phyloP scores from a whole-genome alignment of 306 rosid species.

The Lagenaria siceraria region DNA sequence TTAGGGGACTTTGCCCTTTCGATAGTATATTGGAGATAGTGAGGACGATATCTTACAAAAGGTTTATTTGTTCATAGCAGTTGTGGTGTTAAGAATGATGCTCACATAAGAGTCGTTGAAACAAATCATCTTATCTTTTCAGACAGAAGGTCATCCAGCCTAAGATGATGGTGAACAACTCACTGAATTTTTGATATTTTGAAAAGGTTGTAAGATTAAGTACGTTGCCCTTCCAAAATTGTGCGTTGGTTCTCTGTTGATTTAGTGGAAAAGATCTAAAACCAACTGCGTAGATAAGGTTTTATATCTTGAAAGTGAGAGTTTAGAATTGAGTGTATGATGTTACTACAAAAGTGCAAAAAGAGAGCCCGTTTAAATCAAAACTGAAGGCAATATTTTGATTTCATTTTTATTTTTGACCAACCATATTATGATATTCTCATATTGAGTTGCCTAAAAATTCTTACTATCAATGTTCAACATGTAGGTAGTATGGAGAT shows the following conservation, averaged over 20 bases:
- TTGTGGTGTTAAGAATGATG: neutral
- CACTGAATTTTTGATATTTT: neutral
- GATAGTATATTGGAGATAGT: too few species aligned
- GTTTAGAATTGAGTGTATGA: neutral
- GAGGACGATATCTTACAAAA: too few species aligned
- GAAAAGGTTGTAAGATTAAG: neutral
- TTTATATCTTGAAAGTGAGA: neutral
- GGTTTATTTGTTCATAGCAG: too few species aligned
- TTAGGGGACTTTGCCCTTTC: too few species aligned
- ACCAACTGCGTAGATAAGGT: neutral
- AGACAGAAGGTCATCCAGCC: neutral
- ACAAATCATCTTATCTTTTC: neutral
- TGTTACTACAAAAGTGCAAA: neutral
- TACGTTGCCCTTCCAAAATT: neutral
- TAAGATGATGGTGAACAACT: neutral
- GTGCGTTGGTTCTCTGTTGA: neutral
- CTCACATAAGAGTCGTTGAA: neutral
- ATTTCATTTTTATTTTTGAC: neutral
- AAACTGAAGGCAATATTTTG: neutral
- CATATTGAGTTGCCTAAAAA: neutral
- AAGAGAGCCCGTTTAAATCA: neutral
- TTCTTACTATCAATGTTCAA: neutral
- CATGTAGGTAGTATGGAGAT: slow-evolving; percentile 58
- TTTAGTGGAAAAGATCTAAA: neutral
- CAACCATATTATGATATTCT: neutral